phyloP scores from a whole-genome alignment of 2,329 filamentous ascomycete species.

The Chrysoporthe puriensis region DNA sequence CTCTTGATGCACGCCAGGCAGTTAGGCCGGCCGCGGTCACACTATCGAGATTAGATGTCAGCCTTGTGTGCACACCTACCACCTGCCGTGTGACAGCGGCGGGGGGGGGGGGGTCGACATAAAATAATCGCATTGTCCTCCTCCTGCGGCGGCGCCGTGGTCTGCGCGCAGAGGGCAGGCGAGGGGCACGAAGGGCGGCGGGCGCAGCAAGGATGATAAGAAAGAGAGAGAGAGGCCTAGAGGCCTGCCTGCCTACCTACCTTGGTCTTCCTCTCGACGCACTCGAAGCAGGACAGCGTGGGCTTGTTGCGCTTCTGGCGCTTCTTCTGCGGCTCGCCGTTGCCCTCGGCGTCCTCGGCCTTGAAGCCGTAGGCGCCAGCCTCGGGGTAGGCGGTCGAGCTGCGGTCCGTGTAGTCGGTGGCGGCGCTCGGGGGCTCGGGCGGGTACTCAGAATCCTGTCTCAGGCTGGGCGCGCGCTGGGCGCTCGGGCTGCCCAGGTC shows the following conservation, averaged over 20 bases:
- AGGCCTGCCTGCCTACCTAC: slow-evolving; percentile 46
- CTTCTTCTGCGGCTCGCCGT: slow-evolving; percentile 55
- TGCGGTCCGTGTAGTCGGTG: slow-evolving; percentile 18
- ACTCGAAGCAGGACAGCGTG: slow-evolving; percentile 77
- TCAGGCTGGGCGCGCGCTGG: slow-evolving; percentile 18
- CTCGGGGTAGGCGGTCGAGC: slow-evolving; percentile 21
- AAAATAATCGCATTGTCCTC: too few species aligned
- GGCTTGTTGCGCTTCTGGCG: slow-evolving; percentile 87
- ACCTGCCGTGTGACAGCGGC: too few species aligned
- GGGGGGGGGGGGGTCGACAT: too few species aligned
- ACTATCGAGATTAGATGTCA: slow-evolving; percentile 49
- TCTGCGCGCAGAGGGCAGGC: too few species aligned
- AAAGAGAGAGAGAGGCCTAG: not conserved
- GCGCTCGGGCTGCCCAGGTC: slow-evolving; percentile 21
- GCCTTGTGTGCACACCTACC: not conserved
- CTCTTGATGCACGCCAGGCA: slow-evolving; percentile 74
- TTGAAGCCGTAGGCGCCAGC: slow-evolving; percentile 27
- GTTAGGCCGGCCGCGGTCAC: slow-evolving; percentile 73
- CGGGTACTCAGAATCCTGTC: slow-evolving; percentile 13
- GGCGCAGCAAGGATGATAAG: too few species aligned
- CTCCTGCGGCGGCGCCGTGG: too few species aligned
- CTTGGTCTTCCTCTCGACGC: slow-evolving; percentile 82
- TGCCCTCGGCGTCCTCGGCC: slow-evolving; percentile 32
- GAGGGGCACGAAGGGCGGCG: too few species aligned
- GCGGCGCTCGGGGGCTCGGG: slow-evolving; percentile 16